phyloP scores from a whole-genome alignment of 2,329 filamentous ascomycete genomes.

The Macrophomina phaseolina region DNA sequence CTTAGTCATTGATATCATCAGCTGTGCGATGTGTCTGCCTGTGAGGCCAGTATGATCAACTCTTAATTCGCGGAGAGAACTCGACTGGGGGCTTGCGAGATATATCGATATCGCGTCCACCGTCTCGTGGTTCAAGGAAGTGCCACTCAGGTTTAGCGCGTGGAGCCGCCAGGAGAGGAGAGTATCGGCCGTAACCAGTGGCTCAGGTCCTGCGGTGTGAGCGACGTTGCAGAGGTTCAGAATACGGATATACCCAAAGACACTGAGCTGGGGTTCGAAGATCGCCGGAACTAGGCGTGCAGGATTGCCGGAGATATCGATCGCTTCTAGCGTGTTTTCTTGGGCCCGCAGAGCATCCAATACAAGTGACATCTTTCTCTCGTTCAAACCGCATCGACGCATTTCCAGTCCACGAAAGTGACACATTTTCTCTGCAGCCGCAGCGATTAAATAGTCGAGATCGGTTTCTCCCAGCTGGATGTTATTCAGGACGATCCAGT shows the following conservation, averaged over 20 bases:
- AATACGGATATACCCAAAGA: slow-evolving; percentile 69
- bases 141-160: slow-evolving; percentile 69
- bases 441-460: slow-evolving; percentile 69
- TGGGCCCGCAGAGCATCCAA: slow-evolving; percentile 69
- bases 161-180: slow-evolving; percentile 71
- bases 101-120: slow-evolving; percentile 71
- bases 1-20: slow-evolving; percentile 68
- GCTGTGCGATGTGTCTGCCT: slow-evolving; percentile 67
- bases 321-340: slow-evolving; percentile 68
- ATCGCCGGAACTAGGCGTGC: slow-evolving; percentile 67
- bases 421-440: slow-evolving; percentile 68
- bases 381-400: slow-evolving; percentile 65
- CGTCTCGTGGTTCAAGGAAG: slow-evolving; percentile 65
- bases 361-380: slow-evolving; percentile 65
- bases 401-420: slow-evolving; percentile 72
- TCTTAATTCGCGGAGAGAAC: slow-evolving; percentile 64
- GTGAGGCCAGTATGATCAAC: slow-evolving; percentile 71
- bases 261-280: slow-evolving; percentile 70
- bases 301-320: slow-evolving; percentile 71
- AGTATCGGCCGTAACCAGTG: slow-evolving; percentile 69
- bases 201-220: slow-evolving; percentile 66
- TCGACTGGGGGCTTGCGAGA: slow-evolving; percentile 65
- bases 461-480: slow-evolving; percentile 74
- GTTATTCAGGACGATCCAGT: slow-evolving; percentile 72
- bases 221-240: slow-evolving; percentile 70